A percentile compares a stretch with the other conserved stretches of the same genome.
Evolutionary conservation across 2,329 filamentous ascomycete species (phyloP).

Genomic region (Cadophora gregata): DNA sequence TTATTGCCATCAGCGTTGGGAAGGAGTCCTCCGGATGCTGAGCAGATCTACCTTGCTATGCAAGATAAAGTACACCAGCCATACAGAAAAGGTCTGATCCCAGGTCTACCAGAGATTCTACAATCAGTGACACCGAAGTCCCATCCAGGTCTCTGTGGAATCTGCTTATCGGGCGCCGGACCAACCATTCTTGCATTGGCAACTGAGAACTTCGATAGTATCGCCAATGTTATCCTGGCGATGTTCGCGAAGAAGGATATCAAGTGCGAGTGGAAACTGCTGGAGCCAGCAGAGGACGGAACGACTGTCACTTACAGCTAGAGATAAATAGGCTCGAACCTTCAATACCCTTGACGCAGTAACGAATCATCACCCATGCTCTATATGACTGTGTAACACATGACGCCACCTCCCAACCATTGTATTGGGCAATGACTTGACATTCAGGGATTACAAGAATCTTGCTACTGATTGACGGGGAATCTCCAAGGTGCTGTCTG

Average conservation of each 20-base stretch:
- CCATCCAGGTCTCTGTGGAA: conserved; percentile 87
- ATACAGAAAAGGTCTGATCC: conserved; percentile 90
- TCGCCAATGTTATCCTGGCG: conserved; percentile 78
- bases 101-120: conserved; percentile 88
- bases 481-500: not conserved
- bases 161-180: conserved; percentile 93
- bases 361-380: not conserved
- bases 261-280: conserved; percentile 81
- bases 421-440: not conserved
- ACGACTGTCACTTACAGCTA: conserved; percentile 42
- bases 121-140: conserved; percentile 87
- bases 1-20: conserved; percentile 89
- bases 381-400: not conserved
- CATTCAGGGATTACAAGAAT: not conserved
- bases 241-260: conserved; percentile 77
- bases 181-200: conserved; percentile 94
- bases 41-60: conserved; percentile 97
- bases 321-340: conserved; percentile 7
- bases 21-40: conserved; percentile 86
- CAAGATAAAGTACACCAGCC: conserved; percentile 98
- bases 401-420: not conserved
- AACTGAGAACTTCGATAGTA: conserved; percentile 85
- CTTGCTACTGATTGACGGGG: not conserved
- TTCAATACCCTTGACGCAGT: not conserved
- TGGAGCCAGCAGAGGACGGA: conserved; percentile 82